Evolutionary conservation across 805 yeast species (phyloP).

Genomic region (Debaryomyces maramus): DNA sequence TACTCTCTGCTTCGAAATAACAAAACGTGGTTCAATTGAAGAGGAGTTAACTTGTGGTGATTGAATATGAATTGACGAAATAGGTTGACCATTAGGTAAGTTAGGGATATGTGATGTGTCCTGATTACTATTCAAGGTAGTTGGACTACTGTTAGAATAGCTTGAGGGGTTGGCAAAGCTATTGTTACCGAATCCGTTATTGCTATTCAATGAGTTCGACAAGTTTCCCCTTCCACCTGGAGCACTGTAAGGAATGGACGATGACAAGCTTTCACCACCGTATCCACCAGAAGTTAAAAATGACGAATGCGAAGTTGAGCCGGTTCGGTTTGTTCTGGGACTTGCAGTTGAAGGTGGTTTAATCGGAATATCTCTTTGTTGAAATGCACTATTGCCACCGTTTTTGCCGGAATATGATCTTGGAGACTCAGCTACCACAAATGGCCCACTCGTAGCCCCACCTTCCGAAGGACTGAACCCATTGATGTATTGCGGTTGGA

Average conservation of each 20-base stretch:
- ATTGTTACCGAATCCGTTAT: not conserved
- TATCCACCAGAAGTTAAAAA: constrained; percentile 33
- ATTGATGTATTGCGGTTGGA: constrained; percentile 2
- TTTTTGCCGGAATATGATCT: constrained; percentile 2
- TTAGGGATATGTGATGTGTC: constrained; percentile 43
- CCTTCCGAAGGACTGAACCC: constrained; percentile 11
- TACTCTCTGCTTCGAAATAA: constrained; percentile 76
- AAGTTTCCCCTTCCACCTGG: constrained; percentile 55
- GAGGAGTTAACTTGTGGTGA: constrained; percentile 63
- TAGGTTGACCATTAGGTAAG: constrained; percentile 56
- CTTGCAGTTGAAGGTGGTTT: constrained; percentile 26
- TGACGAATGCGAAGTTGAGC: constrained; percentile 41
- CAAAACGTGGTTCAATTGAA: constrained; percentile 81
- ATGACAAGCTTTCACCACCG: constrained; percentile 48
- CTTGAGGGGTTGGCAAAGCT: not conserved
- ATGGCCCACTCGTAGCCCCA: not conserved
- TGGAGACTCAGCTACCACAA: constrained; percentile 8
- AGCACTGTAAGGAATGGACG: constrained; percentile 68
- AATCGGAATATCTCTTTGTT: constrained; percentile 18
- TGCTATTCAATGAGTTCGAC: constrained; percentile 7
- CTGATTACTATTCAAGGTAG: not conserved
- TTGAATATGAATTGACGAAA: constrained; percentile 62
- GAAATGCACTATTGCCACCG: constrained; percentile 15
- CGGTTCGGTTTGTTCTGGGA: constrained; percentile 44
- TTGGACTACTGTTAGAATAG: not conserved